Evolutionary conservation across 345 rosid species (phyloP), one percentile per base, ranked within the genome.

Genomic region (Populus deltoides): DNA sequence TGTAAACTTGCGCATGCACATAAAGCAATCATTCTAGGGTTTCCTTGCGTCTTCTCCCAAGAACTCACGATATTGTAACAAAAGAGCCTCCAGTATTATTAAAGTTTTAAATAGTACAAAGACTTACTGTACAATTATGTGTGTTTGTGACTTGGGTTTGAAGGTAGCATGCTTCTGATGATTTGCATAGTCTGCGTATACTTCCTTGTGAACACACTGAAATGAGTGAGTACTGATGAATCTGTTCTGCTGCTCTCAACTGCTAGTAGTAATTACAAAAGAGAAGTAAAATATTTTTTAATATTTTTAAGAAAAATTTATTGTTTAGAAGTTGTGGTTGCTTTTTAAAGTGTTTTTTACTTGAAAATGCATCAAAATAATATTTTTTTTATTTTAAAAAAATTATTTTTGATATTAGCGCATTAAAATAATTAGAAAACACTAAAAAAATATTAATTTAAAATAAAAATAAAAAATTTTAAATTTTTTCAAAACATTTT

Each of bases 1-100:
- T 36, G 13, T 22, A 8, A 55, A 33, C 10, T 45, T 49, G 82
- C 78, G 78, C 82, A 80, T 80, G 82, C 75, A 47, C 71, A 61
- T 66, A 61, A 18, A 20, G 75, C 66, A 80, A 80, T 75, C 71
- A 80, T 80, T 70, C 76, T 70, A 73, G 79, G 78, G 76, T 79
- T 80, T 73, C 31, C 62, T 45, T 13, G 79, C 31, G 71, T 63
- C 68, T 59, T 68, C 72, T n/a, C 22, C 67, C 70, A 29, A 69
- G n/a, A 59, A 61, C 20, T 10, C 41, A 74, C 74, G 63, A 79
- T 31, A 29, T 18, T 20, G 36, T 0, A 33, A 61, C 36, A 35
- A 12, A 51, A 67, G 7, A 24, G 59, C 59, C 59, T 20, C 59
- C 22, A 53, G 1, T 7, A 39, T 39, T 20, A 2, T 53, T 53